These are phyloP conservation scores for Penicillium goetzii DNA, from an alignment of 495 filamentous ascomycete species.

Conservation along the genomic window DNA sequence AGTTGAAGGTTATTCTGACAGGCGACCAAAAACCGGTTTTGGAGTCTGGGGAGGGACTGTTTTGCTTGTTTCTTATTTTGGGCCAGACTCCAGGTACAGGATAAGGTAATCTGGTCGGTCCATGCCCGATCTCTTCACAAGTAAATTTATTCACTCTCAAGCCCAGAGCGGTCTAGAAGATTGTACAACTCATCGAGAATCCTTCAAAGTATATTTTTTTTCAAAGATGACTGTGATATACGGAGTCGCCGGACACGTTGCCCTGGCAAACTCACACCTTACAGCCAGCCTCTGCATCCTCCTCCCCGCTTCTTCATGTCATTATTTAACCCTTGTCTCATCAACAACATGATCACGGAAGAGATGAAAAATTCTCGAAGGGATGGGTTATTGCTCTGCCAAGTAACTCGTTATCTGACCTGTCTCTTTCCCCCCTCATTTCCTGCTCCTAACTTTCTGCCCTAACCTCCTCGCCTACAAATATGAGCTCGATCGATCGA, in stretches of 20 bases:
- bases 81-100: background rate
- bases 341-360: background rate
- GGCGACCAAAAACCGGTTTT: conserved; percentile 20
- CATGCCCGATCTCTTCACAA: background rate
- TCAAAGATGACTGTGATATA: background rate
- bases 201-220: background rate
- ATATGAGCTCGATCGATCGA: conserved; percentile 3
- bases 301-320: background rate
- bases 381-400: background rate
- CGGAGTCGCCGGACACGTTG: conserved; percentile 11
- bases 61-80: background rate
- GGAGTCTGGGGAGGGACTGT: conserved; percentile 3
- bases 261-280: conserved; percentile 11
- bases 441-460: background rate
- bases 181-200: background rate
- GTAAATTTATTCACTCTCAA: background rate
- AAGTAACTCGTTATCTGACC: background rate
- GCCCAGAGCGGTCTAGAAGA: background rate
- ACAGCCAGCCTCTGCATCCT: conserved; percentile 8
- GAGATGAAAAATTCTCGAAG: no score
- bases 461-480: background rate
- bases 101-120: conserved; percentile 1
- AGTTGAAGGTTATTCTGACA: conserved; percentile 21
- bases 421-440: background rate
- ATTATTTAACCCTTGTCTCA: background rate